Base-by-base conservation (phyloP, 148 eudicot species). In the Diospyros kaki region DNA sequence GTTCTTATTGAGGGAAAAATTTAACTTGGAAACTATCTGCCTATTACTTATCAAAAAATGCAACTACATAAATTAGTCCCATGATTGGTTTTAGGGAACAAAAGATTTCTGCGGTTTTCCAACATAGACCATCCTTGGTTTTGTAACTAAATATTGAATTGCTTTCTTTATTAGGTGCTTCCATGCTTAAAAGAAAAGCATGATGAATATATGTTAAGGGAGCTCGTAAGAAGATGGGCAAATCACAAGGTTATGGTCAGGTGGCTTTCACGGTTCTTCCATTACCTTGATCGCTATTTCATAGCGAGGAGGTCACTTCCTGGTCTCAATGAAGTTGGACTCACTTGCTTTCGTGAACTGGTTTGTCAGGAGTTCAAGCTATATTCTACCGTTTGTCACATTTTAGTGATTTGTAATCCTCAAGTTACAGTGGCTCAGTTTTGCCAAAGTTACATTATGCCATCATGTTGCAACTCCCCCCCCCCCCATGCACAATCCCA, bases 231-330 rank as follows among this genome's bases (percentile, higher is more conserved):
- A 12, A 81, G 82, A 79, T 84, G 84, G 87, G 75, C 15, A 18
- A 79, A 81, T 74, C 82, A 84, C 65, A 81, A 84, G 73, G 56
- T 81, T 60, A 78, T 84, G 84, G 80, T 81, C 58, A 81, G 82
- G 79, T 84, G 82, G 84, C 80, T 81, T 55, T 73, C 84, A 14
- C 81, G 84, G 8, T 84, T 81, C 58, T 84, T 84, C 62, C 70
- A 81, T 74, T 84, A 84, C 74, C 78, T 84, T 55, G 82, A 84
- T 76, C 78, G 87, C 44, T 84, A 84, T 58, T 84, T 81, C 66
- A 66, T 84, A 68, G 62, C 82, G 52, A 75, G 82, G 68, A 81
- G 73, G 58, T 69, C 78, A 5, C 78, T 84, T 73, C 76, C 78
- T 18, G 6, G 76, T 51, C 78, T 81, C 9, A 76, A 46, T 50